phyloP scores from a whole-genome alignment of 2,329 filamentous ascomycete species.

The Cytospora piceicola region DNA sequence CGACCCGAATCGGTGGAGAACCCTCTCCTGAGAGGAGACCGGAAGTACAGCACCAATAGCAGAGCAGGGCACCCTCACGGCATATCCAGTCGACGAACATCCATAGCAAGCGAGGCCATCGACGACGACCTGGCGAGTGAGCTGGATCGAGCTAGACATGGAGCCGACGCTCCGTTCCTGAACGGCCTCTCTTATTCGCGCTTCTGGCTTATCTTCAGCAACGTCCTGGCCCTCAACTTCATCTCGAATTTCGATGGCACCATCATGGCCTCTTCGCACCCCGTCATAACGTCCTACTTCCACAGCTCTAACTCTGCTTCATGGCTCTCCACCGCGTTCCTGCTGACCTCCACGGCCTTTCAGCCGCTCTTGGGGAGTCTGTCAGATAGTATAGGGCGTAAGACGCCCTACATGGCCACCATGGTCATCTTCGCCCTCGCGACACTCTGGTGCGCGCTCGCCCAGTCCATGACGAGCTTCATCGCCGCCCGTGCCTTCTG shows the following conservation, averaged over 20 bases:
- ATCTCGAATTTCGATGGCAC: slow-evolving; percentile 73
- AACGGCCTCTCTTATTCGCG: slow-evolving; percentile 51
- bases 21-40: slow-evolving; percentile 45
- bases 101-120: slow-evolving; percentile 20
- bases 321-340: slow-evolving; percentile 80
- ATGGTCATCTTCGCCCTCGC: slow-evolving; percentile 66
- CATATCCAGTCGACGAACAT: slow-evolving; percentile 20
- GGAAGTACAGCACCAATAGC: slow-evolving; percentile 36
- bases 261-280: slow-evolving; percentile 80
- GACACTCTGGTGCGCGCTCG: slow-evolving; percentile 71
- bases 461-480: slow-evolving; percentile 69
- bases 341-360: slow-evolving; percentile 76
- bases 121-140: slow-evolving; percentile 15
- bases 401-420: slow-evolving; percentile 65
- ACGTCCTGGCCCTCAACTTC: slow-evolving; percentile 62
- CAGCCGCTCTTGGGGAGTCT: slow-evolving; percentile 75
- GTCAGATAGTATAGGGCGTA: slow-evolving; percentile 74
- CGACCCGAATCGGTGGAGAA: slow-evolving; percentile 48
- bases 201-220: slow-evolving; percentile 67
- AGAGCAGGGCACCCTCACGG: slow-evolving; percentile 11
- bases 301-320: slow-evolving; percentile 76
- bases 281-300: slow-evolving; percentile 79
- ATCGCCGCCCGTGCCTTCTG: slow-evolving; percentile 72
- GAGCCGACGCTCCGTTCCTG: slow-evolving; percentile 41
- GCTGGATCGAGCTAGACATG: neutral